A percentile compares a stretch with the other conserved stretches of the same genome.
phyloP scores from a whole-genome alignment of 805 yeast species.

The Cephaloascus albidus region DNA sequence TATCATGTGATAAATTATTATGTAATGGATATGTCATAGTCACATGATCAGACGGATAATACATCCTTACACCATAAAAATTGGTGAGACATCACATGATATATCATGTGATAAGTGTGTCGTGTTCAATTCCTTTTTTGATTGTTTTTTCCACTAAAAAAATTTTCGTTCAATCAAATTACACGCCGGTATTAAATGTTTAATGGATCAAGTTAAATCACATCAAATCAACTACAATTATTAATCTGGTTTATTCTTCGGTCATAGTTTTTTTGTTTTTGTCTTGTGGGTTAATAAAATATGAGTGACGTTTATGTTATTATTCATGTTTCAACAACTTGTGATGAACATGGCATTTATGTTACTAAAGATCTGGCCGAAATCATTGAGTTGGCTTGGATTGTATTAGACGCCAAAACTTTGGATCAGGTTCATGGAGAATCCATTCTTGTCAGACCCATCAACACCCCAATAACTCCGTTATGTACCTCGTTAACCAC shows the following conservation, averaged over 20 bases:
- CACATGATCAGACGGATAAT: too few relatives aligned
- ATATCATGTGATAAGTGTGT: too few relatives aligned
- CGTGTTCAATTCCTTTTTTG: too few relatives aligned
- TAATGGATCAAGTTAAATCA: background rate
- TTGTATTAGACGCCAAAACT: constrained; percentile 43
- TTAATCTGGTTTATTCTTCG: too few relatives aligned
- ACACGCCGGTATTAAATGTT: background rate
- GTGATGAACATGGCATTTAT: constrained; percentile 52
- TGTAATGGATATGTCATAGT: too few relatives aligned
- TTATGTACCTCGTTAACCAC: constrained; percentile 41
- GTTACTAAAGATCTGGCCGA: constrained; percentile 62
- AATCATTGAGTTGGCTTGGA: constrained; percentile 61
- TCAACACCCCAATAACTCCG: constrained; percentile 58
- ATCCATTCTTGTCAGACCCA: constrained; percentile 46
- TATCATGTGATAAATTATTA: too few relatives aligned
- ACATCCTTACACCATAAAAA: too few relatives aligned
- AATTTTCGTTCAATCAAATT: background rate
- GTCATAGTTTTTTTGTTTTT: too few relatives aligned
- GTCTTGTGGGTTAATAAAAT: constrained; percentile 1
- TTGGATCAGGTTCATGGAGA: constrained; percentile 32
- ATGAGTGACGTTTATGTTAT: constrained; percentile 54
- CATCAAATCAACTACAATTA: too few relatives aligned
- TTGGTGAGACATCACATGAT: too few relatives aligned
- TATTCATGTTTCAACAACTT: constrained; percentile 53
- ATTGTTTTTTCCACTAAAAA: background rate